Evolutionary conservation across 2,329 filamentous ascomycete species (phyloP), one percentile per base, ranked within the genome.

Genomic region (Fusarium nelsonii): DNA sequence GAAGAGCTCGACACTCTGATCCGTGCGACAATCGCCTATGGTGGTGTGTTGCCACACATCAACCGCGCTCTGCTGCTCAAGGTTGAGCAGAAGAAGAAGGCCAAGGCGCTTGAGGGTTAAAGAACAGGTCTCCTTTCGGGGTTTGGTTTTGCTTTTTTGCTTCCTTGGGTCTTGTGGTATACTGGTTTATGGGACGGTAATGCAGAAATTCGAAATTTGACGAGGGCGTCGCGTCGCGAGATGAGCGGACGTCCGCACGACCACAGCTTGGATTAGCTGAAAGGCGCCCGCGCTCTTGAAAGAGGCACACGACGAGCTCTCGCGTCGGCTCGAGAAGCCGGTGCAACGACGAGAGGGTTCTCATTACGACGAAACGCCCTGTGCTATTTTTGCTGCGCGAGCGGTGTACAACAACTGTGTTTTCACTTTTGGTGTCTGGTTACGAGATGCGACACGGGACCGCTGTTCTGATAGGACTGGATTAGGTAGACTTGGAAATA

Each of bases 1-100:
- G 96, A 99, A 84, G 96, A 99, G 83, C 87, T 99, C 75, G 96
- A 99, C 81, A 98, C 94, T 26, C 87, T 99, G 61, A 98, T 99
- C 80, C 92, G 94, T 76, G 96, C 96, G 60, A 99, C 96, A 68
- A 99, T 99, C 77, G 96, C 96, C 65, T 98, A 97, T 75, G 96
- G 96, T 85, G 96, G 96, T 91, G 96, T 99, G 30, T 85, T 99
- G 78, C 96, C 96, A 71, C 95, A 97, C 84, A 99, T 99, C 90
- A 98, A 99, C 87, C 92, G 96, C 76, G 96, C 96, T 15, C 86
- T 99, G 74, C 86, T 99, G 75, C 88, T 97, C 80, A 97, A 97
- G 89, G 94, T 97, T 58, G 94, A 97, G 83, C 92, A 97, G 84
- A 97, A 97, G 92, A 97, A 97, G 92, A 93, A 93, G 85, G 90